Evolutionary conservation across 805 yeast species (phyloP), one percentile per base, ranked within the genome.

Genomic region (Metschnikowia continentalis): DNA sequence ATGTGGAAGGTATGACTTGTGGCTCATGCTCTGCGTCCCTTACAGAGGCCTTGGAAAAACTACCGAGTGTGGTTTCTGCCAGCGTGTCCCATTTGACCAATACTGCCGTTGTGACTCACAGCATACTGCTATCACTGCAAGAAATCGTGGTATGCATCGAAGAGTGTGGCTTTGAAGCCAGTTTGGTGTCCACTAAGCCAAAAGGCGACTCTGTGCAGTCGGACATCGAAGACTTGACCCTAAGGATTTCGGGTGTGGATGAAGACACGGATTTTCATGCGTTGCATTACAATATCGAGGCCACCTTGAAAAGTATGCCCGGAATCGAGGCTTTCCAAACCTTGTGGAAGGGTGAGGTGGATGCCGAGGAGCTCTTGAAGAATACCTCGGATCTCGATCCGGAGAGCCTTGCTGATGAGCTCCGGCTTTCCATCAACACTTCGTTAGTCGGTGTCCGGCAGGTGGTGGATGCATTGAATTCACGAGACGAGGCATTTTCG

Each of bases 1-100:
- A 70, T 3, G 70, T 86, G 1, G 66, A 70, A 14, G 97, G 97
- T 2, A 92, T 91, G 97, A 91, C 98, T 2, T 92, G 97, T 63
- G 85, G 94, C 1, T 79, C 96, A 1, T 92, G 98, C 64, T 78
- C 87, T 0, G 75, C 84, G 1, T 72, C 94, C 0, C 80, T 92
- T 19, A 79, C 84, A 0, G 67, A 70, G 23, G 83, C 83, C 0
- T 61, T 89, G 26, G 68, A 74, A 49, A 61, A 61, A 0, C 49
- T 80, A 7, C 68, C 70, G 0, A 87, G 86, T 1, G 86, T 89
- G 2, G 44, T 60, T 1, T 61, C 67, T 4, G 88, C 77, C 0
- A 74, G 78, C 2, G 88, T 91, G 1, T 86, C 96, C 1, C 75
- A 89, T 32, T 69, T 88, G 3, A 88, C 96, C 0, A 94, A 88